These are phyloP conservation scores for Phytophthora foliorum DNA, from an alignment of 352 stramenopile genomes.

Conservation along the genomic window DNA sequence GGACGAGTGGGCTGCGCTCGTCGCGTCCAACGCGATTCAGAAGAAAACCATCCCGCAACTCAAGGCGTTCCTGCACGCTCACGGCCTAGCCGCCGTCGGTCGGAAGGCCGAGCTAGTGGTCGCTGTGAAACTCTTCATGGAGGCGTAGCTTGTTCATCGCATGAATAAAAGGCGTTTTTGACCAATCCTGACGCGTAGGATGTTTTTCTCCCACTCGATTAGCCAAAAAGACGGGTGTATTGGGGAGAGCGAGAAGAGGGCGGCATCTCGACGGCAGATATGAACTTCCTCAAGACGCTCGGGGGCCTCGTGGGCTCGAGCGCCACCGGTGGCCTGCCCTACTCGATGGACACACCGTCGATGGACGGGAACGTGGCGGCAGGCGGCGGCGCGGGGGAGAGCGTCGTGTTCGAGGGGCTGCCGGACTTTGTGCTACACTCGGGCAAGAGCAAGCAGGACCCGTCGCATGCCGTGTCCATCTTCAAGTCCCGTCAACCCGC, in stretches of 20 bases:
- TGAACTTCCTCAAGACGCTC: conserved; percentile 93
- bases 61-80: conserved; percentile 70
- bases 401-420: conserved; percentile 67
- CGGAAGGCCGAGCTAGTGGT: conserved; percentile 78
- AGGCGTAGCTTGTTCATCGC: conserved; percentile 32
- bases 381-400: conserved; percentile 41
- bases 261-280: too few species aligned
- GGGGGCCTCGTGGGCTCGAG: conserved; percentile 75
- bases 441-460: conserved; percentile 88
- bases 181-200: conserved; percentile 22
- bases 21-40: conserved; percentile 58
- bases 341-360: conserved; percentile 54
- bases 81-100: conserved; percentile 51
- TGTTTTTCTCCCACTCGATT: conserved; percentile 10
- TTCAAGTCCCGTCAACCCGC: conserved; percentile 93
- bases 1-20: conserved; percentile 57
- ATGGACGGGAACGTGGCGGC: conserved; percentile 58
- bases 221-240: conserved; percentile 13
- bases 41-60: conserved; percentile 83
- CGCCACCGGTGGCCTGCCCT: conserved; percentile 80
- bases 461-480: conserved; percentile 84
- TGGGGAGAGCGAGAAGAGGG: background rate
- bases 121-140: conserved; percentile 55
- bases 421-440: conserved; percentile 89
- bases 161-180: conserved; percentile 26